Evolutionary conservation across 2,329 filamentous ascomycete genomes (phyloP), one percentile per base, ranked within the genome.

Genomic region (Trichoderma cornu-damae): DNA sequence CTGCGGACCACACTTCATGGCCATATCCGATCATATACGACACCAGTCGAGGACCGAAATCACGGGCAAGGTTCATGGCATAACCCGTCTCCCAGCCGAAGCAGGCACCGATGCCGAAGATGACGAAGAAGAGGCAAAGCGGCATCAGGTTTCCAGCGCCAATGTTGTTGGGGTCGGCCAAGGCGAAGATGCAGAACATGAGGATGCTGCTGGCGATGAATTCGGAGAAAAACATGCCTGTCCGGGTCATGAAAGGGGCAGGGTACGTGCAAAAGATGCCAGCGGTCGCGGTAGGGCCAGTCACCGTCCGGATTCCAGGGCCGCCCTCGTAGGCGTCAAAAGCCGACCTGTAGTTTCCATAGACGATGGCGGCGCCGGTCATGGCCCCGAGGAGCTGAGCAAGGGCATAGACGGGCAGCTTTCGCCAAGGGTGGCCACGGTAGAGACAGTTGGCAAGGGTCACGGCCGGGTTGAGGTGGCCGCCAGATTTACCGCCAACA

Each of bases 41-140:
- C 61, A 87, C 81, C 42, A 89, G 69, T 9, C 87, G 76, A 8
- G 86, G 86, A 1, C 85, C 85, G 66, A 90, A 87, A 62, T 90
- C 87, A 69, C 87, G 79, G 34, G 86, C 87, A 40, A 88, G 70
- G 65, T 90, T 90, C 62, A 89, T 88, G 14, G 86, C 87, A 70
- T 88, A 90, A 35, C 87, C 86, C 1, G 87, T 90, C 69, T 90
- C 82, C 85, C 85, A 89, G 6, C 87, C 87, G 64, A 88, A 89
- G 66, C 84, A 87, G 30, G 84, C 83, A 16, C 86, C 86, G 20
- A 90, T 83, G 6, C 86, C 87, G 66, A 89, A 89, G 61, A 90
- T 84, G 47, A 89, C 74, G 70, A 89, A 89, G 72, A 89, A 87
- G 5, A 89, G 71, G 6, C 75, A 80, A 1, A 90, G 71, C 0